Base-by-base conservation (phyloP, 148 eudicot species). In the Camellia granthamiana region DNA sequence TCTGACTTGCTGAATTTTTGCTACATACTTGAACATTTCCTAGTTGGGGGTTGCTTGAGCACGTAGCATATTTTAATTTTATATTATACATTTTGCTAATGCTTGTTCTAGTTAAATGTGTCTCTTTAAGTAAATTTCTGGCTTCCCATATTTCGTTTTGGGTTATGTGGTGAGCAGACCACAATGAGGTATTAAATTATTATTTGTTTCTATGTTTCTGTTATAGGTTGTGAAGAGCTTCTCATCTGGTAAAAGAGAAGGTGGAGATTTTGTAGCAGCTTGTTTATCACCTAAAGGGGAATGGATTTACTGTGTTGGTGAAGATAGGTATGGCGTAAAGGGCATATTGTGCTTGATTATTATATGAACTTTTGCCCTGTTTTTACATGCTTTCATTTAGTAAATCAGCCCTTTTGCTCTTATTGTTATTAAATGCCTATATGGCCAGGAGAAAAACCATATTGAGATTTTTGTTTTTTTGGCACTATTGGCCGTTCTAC, bases 161-260 rank as follows among this genome's bases (percentile, higher is more conserved):
- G 58, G 41, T 51, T 23, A 23, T 49, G 55, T 72, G 74, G 59
- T 51, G 16, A n/a, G 12, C 54, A 11, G 38, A 19, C 38, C 15
- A 72, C 41, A 72, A 7, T 16, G 7, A 51, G 49, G 58, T 19
- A 18, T 49, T 8, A 15, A 6, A 13, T 69, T 12, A 43, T 63
- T 23, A 59, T 52, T 7, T 69, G 11, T 21, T 13, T 54, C 70
- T 77, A 7, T 15, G 49, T 78, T 21, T 7, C 65, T n/a, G 19
- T 15, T 72, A 0, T 38, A 95, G 98, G 97, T 95, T 41, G 97
- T 95, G 71, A 95, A 90, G n/a, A 95, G 95, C 86, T 95, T 95
- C 84, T 95, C 94, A 38, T 95, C 97, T 58, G 98, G 98, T 91
- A 95, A 95, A 84, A 93, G 93, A 86, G 98, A 95, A 90, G 98